These are phyloP conservation scores for Fraxinus ornus DNA, from an alignment of 305 asterid genomes.

Conservation along the genomic window DNA sequence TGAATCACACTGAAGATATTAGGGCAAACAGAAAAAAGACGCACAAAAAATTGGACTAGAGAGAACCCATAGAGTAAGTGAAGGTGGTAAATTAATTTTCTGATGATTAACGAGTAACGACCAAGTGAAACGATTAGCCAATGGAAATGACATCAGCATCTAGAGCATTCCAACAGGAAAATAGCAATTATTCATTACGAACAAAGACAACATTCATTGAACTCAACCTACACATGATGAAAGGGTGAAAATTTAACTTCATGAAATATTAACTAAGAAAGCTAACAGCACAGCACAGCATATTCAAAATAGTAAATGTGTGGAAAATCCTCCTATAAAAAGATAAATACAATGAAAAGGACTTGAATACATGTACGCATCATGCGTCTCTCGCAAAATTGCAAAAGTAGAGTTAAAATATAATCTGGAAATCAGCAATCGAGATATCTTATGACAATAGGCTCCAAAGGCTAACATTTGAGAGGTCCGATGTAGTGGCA, in stretches of 20 bases:
- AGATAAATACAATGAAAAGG: not conserved
- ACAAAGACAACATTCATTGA: not conserved
- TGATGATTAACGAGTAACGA: not conserved
- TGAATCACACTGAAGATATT: constrained; percentile 1
- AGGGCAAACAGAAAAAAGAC: constrained; percentile 12
- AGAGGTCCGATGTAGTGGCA: not conserved
- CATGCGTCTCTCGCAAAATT: not conserved
- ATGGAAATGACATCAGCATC: not conserved
- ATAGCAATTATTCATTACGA: too few relatives aligned
- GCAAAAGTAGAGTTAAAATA: not conserved
- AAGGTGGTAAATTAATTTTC: not conserved
- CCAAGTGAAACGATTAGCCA: constrained; percentile 11
- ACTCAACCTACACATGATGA: not conserved
- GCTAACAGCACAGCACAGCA: not conserved
- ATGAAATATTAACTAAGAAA: not conserved
- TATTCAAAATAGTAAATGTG: not conserved
- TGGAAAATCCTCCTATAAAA: constrained; percentile 6
- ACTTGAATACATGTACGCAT: not conserved
- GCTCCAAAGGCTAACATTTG: not conserved
- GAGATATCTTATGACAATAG: not conserved
- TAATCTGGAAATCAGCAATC: not conserved
- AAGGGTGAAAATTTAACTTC: not conserved
- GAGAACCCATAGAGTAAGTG: not conserved
- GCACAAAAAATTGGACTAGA: not conserved
- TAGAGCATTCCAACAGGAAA: not conserved